Conservation (phyloP, 768 basidiomycete genomes). For the Leucocoprinus sp. region DNA sequence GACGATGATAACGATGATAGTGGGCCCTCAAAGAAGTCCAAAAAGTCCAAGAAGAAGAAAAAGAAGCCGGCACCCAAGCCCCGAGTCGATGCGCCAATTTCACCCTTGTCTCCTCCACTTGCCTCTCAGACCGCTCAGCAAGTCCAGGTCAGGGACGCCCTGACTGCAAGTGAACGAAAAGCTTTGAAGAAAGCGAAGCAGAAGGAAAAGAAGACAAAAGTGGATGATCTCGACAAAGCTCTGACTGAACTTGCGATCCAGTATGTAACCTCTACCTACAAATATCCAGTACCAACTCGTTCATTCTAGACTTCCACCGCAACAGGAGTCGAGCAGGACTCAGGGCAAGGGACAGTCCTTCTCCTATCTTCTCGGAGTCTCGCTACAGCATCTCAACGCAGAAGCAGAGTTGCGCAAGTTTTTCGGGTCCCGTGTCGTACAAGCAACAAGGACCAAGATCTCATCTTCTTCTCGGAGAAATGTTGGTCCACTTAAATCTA, state of each 20-base stretch:
- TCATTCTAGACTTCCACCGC: slow-evolving; percentile 39
- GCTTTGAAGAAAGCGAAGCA: slow-evolving; percentile 56
- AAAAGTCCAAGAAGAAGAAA: slow-evolving; percentile 36
- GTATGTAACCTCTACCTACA: slow-evolving; percentile 42
- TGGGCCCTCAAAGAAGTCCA: background rate
- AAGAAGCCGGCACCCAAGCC: slow-evolving; percentile 19
- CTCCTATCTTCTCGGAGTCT: slow-evolving; percentile 65
- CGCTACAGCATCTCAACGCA: slow-evolving; percentile 71
- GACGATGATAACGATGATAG: background rate
- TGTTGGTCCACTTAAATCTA: slow-evolving; percentile 45
- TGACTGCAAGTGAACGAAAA: slow-evolving; percentile 39
- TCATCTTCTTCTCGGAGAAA: slow-evolving; percentile 30
- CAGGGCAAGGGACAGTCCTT: slow-evolving; percentile 27
- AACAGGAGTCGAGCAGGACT: slow-evolving; percentile 30
- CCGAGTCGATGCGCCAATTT: no score
- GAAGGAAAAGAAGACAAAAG: slow-evolving; percentile 56
- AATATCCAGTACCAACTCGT: no score
- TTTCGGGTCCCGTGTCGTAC: slow-evolving; percentile 87
- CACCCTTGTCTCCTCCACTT: slow-evolving; percentile 11
- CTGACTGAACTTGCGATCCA: slow-evolving; percentile 78
- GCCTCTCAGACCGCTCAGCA: slow-evolving; percentile 6
- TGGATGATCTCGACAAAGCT: slow-evolving; percentile 78
- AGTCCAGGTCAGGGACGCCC: slow-evolving; percentile 10
- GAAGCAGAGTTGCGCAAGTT: slow-evolving; percentile 90
- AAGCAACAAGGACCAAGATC: slow-evolving; percentile 39